Evolutionary conservation across 1,284 basidiomycete species (phyloP).

Genomic region (Sporisorium scitamineum): DNA sequence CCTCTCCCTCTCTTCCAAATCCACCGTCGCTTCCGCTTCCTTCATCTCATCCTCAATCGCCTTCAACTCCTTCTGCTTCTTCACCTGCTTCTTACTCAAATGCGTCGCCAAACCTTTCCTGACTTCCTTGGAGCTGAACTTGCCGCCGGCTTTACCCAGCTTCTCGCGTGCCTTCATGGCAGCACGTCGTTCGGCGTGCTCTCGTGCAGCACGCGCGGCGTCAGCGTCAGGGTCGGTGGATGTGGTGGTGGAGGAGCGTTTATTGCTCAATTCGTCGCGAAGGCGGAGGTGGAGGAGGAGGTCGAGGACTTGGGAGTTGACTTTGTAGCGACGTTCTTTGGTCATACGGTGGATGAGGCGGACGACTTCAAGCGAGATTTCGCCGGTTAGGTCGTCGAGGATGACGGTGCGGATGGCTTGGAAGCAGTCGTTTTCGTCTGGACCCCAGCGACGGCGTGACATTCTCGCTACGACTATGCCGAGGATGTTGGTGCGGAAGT

Average conservation of each 20-base stretch:
- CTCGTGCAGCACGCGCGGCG: conserved; percentile 73
- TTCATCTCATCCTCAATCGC: conserved; percentile 67
- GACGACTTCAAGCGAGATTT: conserved; percentile 86
- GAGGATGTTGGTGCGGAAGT: conserved; percentile 94
- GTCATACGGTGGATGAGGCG: conserved; percentile 94
- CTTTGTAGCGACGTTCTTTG: conserved; percentile 89
- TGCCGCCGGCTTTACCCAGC: conserved; percentile 45
- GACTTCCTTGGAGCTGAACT: conserved; percentile 51
- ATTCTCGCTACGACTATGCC: conserved; percentile 84
- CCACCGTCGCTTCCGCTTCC: conserved; percentile 88
- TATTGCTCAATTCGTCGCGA: conserved; percentile 82
- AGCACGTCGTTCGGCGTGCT: conserved; percentile 61
- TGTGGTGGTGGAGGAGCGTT: conserved; percentile 77
- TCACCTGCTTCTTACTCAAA: conserved; percentile 65
- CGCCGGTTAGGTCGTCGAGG: conserved; percentile 81
- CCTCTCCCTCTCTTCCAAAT: conserved; percentile 86
- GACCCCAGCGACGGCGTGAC: conserved; percentile 73
- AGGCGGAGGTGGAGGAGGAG: conserved; percentile 88
- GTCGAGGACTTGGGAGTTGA: conserved; percentile 88
- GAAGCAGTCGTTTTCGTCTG: conserved; percentile 85
- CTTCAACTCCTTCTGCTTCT: conserved; percentile 59
- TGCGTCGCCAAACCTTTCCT: conserved; percentile 63
- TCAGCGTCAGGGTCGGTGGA: conserved; percentile 72
- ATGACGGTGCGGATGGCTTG: conserved; percentile 84
- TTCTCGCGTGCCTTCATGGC: conserved; percentile 70